Evolutionary conservation across 352 stramenopile genomes (phyloP).

Genomic region (Paralagenidium karlingii): DNA sequence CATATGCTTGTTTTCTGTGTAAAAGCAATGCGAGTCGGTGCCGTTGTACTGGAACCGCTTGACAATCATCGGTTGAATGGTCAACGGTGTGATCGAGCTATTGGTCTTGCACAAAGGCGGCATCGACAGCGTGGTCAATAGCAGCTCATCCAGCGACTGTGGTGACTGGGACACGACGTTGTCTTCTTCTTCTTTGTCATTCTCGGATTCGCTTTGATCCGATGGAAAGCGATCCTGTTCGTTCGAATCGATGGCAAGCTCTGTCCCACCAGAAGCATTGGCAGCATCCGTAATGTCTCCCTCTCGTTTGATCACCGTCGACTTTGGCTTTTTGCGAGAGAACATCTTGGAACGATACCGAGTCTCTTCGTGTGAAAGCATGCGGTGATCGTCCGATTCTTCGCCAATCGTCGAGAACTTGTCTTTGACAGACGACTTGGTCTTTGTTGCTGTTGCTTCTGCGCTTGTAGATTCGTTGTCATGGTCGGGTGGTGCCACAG

Average conservation of each 20-base stretch:
- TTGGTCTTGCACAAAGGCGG: conserved; percentile 23
- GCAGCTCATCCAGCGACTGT: conserved; percentile 52
- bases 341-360: conserved; percentile 47
- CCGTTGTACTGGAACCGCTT: too few relatives aligned
- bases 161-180: conserved; percentile 39
- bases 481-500: too few relatives aligned
- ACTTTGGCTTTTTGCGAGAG: conserved; percentile 40
- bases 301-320: conserved; percentile 7
- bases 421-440: conserved; percentile 3
- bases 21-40: conserved; percentile 22
- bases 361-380: conserved; percentile 55
- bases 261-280: neutral
- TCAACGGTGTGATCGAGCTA: neutral
- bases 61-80: neutral
- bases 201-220: too few relatives aligned
- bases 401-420: neutral
- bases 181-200: conserved; percentile 40
- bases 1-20: conserved; percentile 18
- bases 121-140: conserved; percentile 67
- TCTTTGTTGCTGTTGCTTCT: conserved; percentile 17
- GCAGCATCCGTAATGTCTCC: neutral
- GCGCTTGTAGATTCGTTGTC: too few relatives aligned
- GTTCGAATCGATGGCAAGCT: conserved; percentile 16
- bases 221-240: conserved; percentile 20
- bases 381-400: conserved; percentile 1